Base-by-base conservation (phyloP, 2,329 filamentous ascomycete genomes). In the Xylaria sp. region DNA sequence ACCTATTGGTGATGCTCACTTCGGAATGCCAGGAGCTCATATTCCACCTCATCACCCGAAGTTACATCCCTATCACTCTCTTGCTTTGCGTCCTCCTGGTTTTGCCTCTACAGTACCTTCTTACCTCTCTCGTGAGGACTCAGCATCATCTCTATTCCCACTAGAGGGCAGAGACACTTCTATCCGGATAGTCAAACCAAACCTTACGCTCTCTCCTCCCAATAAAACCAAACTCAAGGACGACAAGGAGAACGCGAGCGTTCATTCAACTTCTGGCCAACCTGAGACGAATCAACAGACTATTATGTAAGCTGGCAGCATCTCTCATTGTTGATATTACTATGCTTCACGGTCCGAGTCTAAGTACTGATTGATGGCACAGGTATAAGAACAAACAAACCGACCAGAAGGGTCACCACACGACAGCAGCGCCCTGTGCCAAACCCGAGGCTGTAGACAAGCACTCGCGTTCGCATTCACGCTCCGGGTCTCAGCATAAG, bases 121-220 rank as follows among this genome's bases (percentile, higher is more conserved):
- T 13, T 23, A 3, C 18, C 46, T 67, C 31, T 41, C 46, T 23
- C 64, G 46, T 4, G 63, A 64, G 8, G 51, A 37, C 25, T 69
- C 62, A 6, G 18, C 7, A 7, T 55, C 39, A 12, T 62, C 59
- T 65, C 44, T 65, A 4, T 39, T 28, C 5, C 61, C 65, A 10
- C 34, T 62, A 13, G 50, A 48, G 34, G 28, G 48, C n/a, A 59
- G 65, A 62, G 55, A 63, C 15, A 58, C 13, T 13, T 70, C 68
- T 6, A 72, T 72, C 41, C 62, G 70, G 48, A 50, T 72, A 18
- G 70, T 72, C 44, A 64, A 64, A 28, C 70, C 70, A 2, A 28
- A 72, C 12, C 52, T 70, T 34, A 67, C 46, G 9, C 62, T 70
- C 13, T 41, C 65, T 1, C 61, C 65, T 50, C 46, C 54, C 15